A percentile compares a stretch with the other conserved stretches of the same genome.
These are phyloP conservation scores for Cladophialophora exuberans DNA, from an alignment of 2,329 filamentous ascomycete species.

Conservation along the genomic window DNA sequence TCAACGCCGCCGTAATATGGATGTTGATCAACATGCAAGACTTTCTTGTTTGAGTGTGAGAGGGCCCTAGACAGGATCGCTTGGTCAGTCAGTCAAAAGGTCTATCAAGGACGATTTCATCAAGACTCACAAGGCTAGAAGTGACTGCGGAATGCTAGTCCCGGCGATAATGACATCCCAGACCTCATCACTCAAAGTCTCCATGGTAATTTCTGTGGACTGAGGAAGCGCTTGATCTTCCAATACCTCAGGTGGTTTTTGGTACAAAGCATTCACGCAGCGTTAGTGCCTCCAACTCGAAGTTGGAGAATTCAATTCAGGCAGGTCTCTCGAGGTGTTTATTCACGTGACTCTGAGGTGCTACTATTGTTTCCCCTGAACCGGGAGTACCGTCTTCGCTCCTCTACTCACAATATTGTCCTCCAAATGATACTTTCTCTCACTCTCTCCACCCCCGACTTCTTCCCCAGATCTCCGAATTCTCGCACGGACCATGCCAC, in stretches of 20 bases:
- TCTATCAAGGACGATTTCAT: conserved; percentile 35
- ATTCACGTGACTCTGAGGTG: too few species aligned
- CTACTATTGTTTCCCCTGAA: too few species aligned
- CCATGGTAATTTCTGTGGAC: conserved; percentile 56
- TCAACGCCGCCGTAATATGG: conserved; percentile 85
- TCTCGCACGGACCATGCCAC: conserved; percentile 1
- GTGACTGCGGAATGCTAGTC: conserved; percentile 76
- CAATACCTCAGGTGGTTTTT: neutral
- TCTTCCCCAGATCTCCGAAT: conserved; percentile 3
- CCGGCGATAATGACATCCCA: conserved; percentile 83
- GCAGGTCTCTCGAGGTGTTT: too few species aligned
- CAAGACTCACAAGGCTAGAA: conserved; percentile 71
- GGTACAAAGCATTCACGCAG: too few species aligned
- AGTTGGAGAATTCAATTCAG: too few species aligned
- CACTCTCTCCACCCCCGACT: neutral
- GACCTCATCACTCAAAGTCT: conserved; percentile 71
- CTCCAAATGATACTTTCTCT: neutral
- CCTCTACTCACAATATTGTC: neutral
- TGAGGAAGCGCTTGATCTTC: neutral
- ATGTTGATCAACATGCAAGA: conserved; percentile 87
- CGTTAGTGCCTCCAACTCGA: too few species aligned
- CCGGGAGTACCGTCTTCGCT: too few species aligned
- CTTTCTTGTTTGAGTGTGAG: conserved; percentile 87
- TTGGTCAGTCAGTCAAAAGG: conserved; percentile 72
- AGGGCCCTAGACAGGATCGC: conserved; percentile 70